Evolutionary conservation across 1,284 basidiomycete species (phyloP).

Genomic region (Ganoderma boninense): DNA sequence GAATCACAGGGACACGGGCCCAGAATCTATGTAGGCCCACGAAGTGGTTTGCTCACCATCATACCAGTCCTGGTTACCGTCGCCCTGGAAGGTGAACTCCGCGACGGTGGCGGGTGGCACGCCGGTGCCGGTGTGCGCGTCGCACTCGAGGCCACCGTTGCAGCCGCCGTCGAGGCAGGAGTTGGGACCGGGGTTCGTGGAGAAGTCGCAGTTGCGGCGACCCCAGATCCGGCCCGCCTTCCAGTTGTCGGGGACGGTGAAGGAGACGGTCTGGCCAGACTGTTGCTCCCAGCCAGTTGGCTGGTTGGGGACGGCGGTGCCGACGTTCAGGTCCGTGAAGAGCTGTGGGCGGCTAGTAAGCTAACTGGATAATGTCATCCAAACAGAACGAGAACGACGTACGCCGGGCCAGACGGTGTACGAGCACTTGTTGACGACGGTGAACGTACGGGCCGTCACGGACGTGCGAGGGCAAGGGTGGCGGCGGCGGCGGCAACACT

Average conservation of each 20-base stretch:
- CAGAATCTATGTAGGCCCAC: too few relatives aligned
- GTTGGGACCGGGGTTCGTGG: slow-evolving; percentile 47
- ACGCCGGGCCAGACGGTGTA: slow-evolving; percentile 32
- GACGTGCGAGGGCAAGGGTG: slow-evolving; percentile 15
- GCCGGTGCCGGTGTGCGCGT: slow-evolving; percentile 48
- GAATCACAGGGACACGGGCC: background rate
- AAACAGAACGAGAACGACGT: background rate
- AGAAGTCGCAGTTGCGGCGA: slow-evolving; percentile 55
- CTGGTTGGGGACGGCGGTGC: slow-evolving; percentile 38
- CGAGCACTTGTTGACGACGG: slow-evolving; percentile 33
- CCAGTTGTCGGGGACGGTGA: slow-evolving; percentile 49
- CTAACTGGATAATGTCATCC: too few relatives aligned
- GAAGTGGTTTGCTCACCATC: slow-evolving; percentile 41
- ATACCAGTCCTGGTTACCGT: slow-evolving; percentile 47
- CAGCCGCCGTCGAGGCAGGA: slow-evolving; percentile 54
- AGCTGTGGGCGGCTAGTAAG: slow-evolving; percentile 28
- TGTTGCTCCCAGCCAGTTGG: slow-evolving; percentile 46
- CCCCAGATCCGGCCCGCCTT: slow-evolving; percentile 51
- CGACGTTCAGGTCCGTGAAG: slow-evolving; percentile 44
- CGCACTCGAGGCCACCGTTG: slow-evolving; percentile 56
- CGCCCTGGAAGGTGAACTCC: slow-evolving; percentile 50
- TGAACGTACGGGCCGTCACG: slow-evolving; percentile 27
- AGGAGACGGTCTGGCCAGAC: slow-evolving; percentile 41
- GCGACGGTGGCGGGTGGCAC: slow-evolving; percentile 54
- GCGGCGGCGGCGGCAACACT: slow-evolving; percentile 11